Evolutionary conservation across 495 filamentous ascomycete species (phyloP).

Genomic region (Penicillium robsamsonii): DNA sequence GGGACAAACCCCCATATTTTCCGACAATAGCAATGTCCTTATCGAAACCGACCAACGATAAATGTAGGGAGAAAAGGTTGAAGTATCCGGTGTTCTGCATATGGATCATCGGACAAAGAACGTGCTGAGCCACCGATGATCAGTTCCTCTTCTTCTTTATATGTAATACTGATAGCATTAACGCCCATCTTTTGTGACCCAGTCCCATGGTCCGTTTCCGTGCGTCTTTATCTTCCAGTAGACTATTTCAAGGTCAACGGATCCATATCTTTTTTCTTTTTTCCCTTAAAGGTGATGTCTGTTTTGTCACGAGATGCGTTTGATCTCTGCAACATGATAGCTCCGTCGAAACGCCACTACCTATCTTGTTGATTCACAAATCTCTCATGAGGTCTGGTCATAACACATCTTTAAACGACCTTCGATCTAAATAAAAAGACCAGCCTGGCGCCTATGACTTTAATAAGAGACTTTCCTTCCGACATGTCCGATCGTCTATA

Average conservation of each 20-base stretch:
- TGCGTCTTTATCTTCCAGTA: conserved; percentile 25
- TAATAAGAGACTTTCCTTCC: conserved; percentile 17
- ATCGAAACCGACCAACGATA: conserved; percentile 8
- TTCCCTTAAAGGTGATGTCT: conserved; percentile 15
- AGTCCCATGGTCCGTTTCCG: conserved; percentile 46
- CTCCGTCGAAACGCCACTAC: conserved; percentile 8
- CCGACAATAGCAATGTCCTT: conserved; percentile 18
- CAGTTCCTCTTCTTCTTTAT: conserved; percentile 13
- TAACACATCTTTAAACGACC: conserved; percentile 8
- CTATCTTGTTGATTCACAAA: conserved; percentile 4
- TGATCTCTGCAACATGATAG: conserved; percentile 20
- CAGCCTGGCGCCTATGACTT: conserved; percentile 18
- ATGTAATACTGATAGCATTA: conserved; percentile 41
- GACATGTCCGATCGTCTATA: conserved; percentile 33
- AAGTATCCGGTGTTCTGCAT: conserved; percentile 19
- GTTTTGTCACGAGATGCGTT: conserved; percentile 23
- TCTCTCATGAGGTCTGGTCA: conserved; percentile 18
- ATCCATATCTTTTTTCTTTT: conserved; percentile 17
- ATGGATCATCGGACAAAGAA: conserved; percentile 27
- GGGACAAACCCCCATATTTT: conserved; percentile 5
- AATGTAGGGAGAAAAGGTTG: conserved; percentile 1
- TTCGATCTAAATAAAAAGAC: conserved; percentile 15
- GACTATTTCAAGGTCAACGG: conserved; percentile 37
- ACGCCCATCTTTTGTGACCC: conserved; percentile 27
- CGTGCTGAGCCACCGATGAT: conserved; percentile 16